phyloP scores from a whole-genome alignment of 345 rosid species.

The Gossypium arboreum region DNA sequence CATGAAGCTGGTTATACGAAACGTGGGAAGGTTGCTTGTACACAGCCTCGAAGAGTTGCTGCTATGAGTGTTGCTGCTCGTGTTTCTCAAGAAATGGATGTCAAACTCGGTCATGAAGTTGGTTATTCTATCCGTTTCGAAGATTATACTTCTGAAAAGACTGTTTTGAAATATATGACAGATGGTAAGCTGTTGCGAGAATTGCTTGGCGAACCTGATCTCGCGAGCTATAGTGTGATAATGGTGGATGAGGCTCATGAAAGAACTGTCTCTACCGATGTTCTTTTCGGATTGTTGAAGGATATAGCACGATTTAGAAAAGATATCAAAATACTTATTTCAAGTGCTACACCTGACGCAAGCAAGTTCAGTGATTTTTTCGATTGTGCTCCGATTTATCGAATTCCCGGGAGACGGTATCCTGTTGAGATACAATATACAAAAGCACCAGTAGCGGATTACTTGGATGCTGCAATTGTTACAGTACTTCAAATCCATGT shows the following conservation, averaged over 20 bases:
- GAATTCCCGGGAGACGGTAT: constrained; percentile 89
- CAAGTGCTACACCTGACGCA: constrained; percentile 97
- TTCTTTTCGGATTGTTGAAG: constrained; percentile 90
- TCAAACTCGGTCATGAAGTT: constrained; percentile 97
- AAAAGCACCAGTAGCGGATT: constrained; percentile 96
- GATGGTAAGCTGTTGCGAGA: constrained; percentile 95
- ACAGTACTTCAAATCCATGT: constrained; percentile 85
- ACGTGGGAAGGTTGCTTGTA: constrained; percentile 89
- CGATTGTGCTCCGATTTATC: constrained; percentile 88
- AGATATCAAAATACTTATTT: constrained; percentile 81
- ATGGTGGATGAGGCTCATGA: constrained; percentile 99
- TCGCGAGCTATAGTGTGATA: constrained; percentile 81
- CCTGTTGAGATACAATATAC: constrained; percentile 92
- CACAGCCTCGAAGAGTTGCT: constrained; percentile 97
- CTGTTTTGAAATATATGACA: constrained; percentile 87
- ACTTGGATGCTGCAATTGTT: constrained; percentile 91
- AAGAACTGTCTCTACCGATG: constrained; percentile 95
- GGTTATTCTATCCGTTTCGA: constrained; percentile 97
- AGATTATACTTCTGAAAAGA: constrained; percentile 97
- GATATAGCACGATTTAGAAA: constrained; percentile 84
- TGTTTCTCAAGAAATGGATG: constrained; percentile 97
- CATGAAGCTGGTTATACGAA: constrained; percentile 96
- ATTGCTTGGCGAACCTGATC: constrained; percentile 87
- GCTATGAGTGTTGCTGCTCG: constrained; percentile 99
- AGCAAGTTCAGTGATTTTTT: constrained; percentile 96